phyloP scores from a whole-genome alignment of 164 flowering plant species.

The Piper betle region DNA sequence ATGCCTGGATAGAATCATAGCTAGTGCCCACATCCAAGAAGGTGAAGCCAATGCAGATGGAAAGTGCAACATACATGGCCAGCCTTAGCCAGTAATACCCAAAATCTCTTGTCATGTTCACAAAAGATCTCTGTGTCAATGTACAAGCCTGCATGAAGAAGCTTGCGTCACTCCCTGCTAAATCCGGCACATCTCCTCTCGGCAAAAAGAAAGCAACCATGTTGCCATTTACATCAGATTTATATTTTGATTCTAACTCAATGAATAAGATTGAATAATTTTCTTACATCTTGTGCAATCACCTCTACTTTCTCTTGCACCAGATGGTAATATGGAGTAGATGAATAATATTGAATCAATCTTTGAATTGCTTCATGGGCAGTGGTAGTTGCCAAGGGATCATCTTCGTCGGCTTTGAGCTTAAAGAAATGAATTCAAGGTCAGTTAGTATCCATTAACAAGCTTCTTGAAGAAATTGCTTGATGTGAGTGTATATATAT shows the following conservation, averaged over 20 bases:
- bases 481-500: no score
- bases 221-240: background rate
- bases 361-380: conserved; percentile 71
- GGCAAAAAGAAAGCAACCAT: conserved; percentile 12
- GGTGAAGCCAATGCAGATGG: conserved; percentile 81
- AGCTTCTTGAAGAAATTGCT: no score
- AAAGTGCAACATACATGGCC: conserved; percentile 62
- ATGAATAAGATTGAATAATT: no score
- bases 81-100: conserved; percentile 98
- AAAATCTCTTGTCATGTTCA: conserved; percentile 94
- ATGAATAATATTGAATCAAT: conserved; percentile 37
- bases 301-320: conserved; percentile 54
- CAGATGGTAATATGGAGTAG: conserved; percentile 41
- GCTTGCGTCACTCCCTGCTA: conserved; percentile 91
- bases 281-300: conserved; percentile 75
- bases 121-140: conserved; percentile 71
- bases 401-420: conserved; percentile 40
- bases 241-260: no score
- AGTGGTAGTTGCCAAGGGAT: conserved; percentile 72
- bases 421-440: no score
- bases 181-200: conserved; percentile 83
- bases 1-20: conserved; percentile 71
- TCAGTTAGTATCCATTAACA: no score
- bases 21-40: conserved; percentile 69
- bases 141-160: conserved; percentile 72